These are phyloP conservation scores for Hyphopichia fennica DNA, from an alignment of 1,139 yeast genomes.

Conservation along the genomic window DNA sequence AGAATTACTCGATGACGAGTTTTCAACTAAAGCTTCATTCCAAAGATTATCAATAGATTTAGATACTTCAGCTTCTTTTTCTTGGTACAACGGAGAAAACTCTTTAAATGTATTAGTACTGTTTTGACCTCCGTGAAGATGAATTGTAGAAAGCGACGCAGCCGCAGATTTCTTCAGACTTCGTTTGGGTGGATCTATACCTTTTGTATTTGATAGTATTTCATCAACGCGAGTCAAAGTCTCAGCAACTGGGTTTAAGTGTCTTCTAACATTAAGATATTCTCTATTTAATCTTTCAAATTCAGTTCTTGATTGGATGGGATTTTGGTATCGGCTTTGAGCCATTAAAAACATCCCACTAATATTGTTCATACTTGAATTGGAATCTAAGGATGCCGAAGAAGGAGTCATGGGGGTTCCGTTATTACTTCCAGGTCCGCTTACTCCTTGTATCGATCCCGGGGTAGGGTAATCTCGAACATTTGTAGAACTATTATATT, in stretches of 20 bases:
- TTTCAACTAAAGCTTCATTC: slow-evolving; percentile 39
- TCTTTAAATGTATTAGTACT: slow-evolving; percentile 37
- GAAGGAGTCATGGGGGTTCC: slow-evolving; percentile 1
- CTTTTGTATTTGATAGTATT: slow-evolving; percentile 15
- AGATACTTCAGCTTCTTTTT: slow-evolving; percentile 31
- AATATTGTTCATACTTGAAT: slow-evolving; percentile 18
- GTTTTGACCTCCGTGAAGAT: slow-evolving; percentile 6
- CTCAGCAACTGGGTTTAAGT: slow-evolving; percentile 67
- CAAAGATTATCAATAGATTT: slow-evolving; percentile 32
- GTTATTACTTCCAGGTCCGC: neutral
- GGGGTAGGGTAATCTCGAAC: slow-evolving; percentile 20
- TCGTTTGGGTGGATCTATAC: slow-evolving; percentile 22
- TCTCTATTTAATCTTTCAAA: slow-evolving; percentile 76
- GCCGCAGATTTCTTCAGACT: slow-evolving; percentile 12
- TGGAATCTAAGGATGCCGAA: slow-evolving; percentile 7
- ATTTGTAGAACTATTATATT: slow-evolving; percentile 24
- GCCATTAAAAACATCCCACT: slow-evolving; percentile 34
- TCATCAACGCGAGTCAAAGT: slow-evolving; percentile 51
- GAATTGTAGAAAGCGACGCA: slow-evolving; percentile 4
- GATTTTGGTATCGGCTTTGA: slow-evolving; percentile 40
- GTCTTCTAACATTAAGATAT: slow-evolving; percentile 66
- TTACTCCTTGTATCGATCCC: neutral
- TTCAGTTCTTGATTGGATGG: slow-evolving; percentile 68
- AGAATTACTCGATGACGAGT: slow-evolving; percentile 4
- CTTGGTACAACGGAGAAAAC: slow-evolving; percentile 31